phyloP scores from a whole-genome alignment of 169 alveolate genomes.

The Eimeria falciformis region DNA sequence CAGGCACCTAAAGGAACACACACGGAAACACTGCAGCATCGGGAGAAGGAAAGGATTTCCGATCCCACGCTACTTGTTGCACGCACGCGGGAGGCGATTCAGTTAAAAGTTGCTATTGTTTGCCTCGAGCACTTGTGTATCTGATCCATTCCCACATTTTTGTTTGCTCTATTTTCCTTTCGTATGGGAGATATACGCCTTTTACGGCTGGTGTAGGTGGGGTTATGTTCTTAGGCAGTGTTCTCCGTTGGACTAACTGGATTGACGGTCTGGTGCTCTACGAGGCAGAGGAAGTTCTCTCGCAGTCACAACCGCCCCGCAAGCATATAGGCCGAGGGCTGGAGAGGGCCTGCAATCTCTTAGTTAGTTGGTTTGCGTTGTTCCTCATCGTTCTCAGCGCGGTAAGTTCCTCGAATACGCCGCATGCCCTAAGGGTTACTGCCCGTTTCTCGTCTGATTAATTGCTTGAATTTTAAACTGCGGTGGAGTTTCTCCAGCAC shows the following conservation, averaged over 20 bases:
- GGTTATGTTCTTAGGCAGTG: constrained; percentile 12
- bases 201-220: not conserved
- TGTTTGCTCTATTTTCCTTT: too few species aligned
- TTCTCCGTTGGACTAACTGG: constrained; percentile 64
- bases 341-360: constrained; percentile 31
- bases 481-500: too few species aligned
- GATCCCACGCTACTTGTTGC: too few species aligned
- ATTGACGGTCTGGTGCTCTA: constrained; percentile 60
- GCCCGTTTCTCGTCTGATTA: too few species aligned
- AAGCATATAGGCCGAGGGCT: constrained; percentile 31
- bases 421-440: not conserved
- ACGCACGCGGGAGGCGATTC: too few species aligned
- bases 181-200: too few species aligned
- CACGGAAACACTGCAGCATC: too few species aligned
- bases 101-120: not conserved
- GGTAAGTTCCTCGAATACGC: not conserved
- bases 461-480: too few species aligned
- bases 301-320: constrained; percentile 39
- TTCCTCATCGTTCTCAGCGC: constrained; percentile 11
- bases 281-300: constrained; percentile 29
- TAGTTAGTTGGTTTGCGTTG: constrained; percentile 26
- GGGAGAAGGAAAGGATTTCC: too few species aligned
- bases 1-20: not conserved
- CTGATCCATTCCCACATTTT: not conserved
- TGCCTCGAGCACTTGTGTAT: not conserved